Evolutionary conservation across 805 yeast species (phyloP).

Genomic region (Ogataea neopini): DNA sequence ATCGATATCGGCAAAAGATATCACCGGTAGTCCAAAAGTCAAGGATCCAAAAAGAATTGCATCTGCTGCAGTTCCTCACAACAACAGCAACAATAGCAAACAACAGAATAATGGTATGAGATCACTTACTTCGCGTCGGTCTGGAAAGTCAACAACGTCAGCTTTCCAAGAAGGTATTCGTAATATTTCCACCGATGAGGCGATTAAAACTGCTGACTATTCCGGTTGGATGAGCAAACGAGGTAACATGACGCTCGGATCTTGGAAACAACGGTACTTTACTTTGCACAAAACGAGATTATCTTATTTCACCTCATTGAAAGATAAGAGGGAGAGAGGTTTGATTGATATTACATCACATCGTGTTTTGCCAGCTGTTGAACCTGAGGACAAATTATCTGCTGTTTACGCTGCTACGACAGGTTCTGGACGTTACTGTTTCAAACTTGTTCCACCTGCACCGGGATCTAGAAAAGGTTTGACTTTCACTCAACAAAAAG

Average conservation of each 20-base stretch:
- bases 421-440: constrained; percentile 91
- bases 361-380: constrained; percentile 78
- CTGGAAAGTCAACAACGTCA: constrained; percentile 61
- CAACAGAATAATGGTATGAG: constrained; percentile 43
- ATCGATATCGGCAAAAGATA: constrained; percentile 52
- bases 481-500: constrained; percentile 93
- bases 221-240: constrained; percentile 97
- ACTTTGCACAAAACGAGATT: constrained; percentile 90
- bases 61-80: constrained; percentile 31
- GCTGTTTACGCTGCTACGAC: constrained; percentile 90
- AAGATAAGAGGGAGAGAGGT: constrained; percentile 86
- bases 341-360: constrained; percentile 95
- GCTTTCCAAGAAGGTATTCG: constrained; percentile 90
- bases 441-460: constrained; percentile 93
- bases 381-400: constrained; percentile 72
- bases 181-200: constrained; percentile 69
- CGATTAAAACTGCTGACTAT: constrained; percentile 70
- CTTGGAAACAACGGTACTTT: constrained; percentile 88
- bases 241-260: constrained; percentile 80
- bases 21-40: constrained; percentile 22
- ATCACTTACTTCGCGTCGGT: constrained; percentile 42
- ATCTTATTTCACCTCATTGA: constrained; percentile 78
- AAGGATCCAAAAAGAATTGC: constrained; percentile 42
- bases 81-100: constrained; percentile 29
- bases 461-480: constrained; percentile 96